A percentile compares a stretch with the other conserved stretches of the same genome.
These are phyloP conservation scores for Toxoplasma gondii DNA, from an alignment of 169 alveolate genomes.

Conservation along the genomic window DNA sequence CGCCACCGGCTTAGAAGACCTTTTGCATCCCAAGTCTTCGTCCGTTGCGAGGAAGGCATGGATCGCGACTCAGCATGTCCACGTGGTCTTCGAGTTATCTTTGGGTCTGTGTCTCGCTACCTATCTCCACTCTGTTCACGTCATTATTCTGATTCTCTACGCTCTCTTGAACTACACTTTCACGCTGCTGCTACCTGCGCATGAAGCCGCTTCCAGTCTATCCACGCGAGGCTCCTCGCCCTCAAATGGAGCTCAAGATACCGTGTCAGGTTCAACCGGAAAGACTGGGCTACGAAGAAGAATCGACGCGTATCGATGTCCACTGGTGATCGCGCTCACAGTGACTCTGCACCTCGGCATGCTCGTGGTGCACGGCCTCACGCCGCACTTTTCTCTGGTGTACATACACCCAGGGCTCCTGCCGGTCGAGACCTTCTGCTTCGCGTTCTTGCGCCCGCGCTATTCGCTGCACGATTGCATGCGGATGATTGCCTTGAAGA, in stretches of 20 bases:
- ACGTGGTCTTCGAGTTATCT: neutral
- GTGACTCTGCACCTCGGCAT: neutral
- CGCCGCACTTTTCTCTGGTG: neutral
- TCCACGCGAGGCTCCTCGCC: neutral
- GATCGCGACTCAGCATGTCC: slow-evolving; percentile 1
- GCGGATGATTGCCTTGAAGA: slow-evolving; percentile 4
- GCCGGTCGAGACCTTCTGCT: neutral
- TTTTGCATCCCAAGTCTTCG: neutral
- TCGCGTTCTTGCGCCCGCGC: neutral
- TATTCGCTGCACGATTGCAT: slow-evolving; percentile 21
- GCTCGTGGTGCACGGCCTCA: neutral
- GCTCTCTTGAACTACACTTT: slow-evolving; percentile 5
- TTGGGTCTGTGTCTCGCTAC: neutral
- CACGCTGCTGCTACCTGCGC: neutral
- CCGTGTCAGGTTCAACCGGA: too few species aligned
- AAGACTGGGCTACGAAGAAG: neutral
- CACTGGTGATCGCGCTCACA: neutral
- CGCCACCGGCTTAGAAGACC: neutral
- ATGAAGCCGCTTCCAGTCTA: neutral
- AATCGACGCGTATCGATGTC: neutral
- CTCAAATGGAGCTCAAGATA: neutral
- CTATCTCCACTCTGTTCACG: neutral
- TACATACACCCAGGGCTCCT: neutral
- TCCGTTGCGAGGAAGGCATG: neutral
- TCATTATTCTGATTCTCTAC: neutral